These are phyloP conservation scores for Pseudocercospora fijiensis DNA, from an alignment of 2,329 filamentous ascomycete genomes.

Conservation along the genomic window DNA sequence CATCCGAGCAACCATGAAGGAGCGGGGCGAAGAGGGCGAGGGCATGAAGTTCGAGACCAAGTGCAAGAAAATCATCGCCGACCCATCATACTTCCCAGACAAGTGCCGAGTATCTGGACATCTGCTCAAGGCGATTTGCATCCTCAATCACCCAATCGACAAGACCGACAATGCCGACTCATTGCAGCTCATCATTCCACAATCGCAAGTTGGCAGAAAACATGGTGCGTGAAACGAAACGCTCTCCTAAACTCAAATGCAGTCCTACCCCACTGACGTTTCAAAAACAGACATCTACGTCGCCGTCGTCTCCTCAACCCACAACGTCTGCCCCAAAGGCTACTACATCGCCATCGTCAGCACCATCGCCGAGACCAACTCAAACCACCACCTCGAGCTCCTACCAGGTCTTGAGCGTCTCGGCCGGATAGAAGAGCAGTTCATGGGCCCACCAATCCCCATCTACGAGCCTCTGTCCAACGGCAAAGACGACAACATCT, in stretches of 20 bases:
- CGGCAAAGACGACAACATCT: constrained; percentile 85
- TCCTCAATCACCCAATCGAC: constrained; percentile 89
- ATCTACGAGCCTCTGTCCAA: constrained; percentile 87
- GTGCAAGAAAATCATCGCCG: constrained; percentile 91
- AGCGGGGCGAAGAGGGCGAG: constrained; percentile 69
- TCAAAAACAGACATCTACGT: constrained; percentile 79
- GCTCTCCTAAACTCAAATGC: background rate
- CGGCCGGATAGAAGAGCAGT: constrained; percentile 92
- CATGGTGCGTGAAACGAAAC: constrained; percentile 67
- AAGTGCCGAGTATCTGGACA: constrained; percentile 88
- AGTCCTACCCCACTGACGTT: constrained; percentile 5
- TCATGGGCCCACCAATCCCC: constrained; percentile 89
- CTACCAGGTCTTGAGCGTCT: constrained; percentile 88
- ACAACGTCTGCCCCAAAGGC: constrained; percentile 98
- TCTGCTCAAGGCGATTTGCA: constrained; percentile 93
- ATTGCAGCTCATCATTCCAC: constrained; percentile 92
- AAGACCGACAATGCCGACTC: constrained; percentile 89
- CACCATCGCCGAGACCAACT: constrained; percentile 86
- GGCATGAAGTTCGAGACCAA: constrained; percentile 94
- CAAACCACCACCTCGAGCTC: constrained; percentile 95
- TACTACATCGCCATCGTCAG: constrained; percentile 99
- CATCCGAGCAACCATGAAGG: constrained; percentile 96
- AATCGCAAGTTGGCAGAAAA: constrained; percentile 95
- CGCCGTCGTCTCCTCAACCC: constrained; percentile 88
- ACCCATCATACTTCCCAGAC: constrained; percentile 92